phyloP scores from a whole-genome alignment of 2,329 filamentous ascomycete genomes.

The Bisporella sp. region DNA sequence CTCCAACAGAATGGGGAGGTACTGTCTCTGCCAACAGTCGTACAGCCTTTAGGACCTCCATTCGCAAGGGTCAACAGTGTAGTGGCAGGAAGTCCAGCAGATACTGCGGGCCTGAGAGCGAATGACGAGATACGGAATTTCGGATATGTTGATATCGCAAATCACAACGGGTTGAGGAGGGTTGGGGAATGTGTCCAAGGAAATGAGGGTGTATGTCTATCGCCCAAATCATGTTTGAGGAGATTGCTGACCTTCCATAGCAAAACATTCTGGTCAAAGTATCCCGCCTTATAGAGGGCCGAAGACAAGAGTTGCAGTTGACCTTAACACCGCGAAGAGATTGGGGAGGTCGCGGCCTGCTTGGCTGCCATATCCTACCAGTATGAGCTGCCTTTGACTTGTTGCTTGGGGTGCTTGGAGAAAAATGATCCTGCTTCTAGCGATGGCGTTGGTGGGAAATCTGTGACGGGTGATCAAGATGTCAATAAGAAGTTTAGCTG shows the following conservation, averaged over 20 bases:
- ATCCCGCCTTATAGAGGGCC: constrained; percentile 33
- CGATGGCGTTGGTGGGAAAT: no score
- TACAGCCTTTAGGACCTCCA: constrained; percentile 43
- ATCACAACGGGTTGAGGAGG: constrained; percentile 79
- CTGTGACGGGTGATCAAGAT: no score
- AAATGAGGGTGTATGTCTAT: constrained; percentile 66
- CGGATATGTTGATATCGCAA: constrained; percentile 74
- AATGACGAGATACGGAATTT: constrained; percentile 82
- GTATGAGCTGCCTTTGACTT: constrained; percentile 40
- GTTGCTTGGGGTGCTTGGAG: no score
- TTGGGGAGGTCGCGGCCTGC: constrained; percentile 84
- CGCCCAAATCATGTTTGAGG: neutral
- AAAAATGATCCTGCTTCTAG: no score
- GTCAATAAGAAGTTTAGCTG: no score
- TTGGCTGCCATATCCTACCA: constrained; percentile 87
- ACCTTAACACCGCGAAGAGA: constrained; percentile 68
- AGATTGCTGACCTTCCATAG: constrained; percentile 34
- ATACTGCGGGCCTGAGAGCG: constrained; percentile 68
- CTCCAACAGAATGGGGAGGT: constrained; percentile 15
- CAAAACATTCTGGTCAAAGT: constrained; percentile 64
- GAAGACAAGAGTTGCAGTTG: constrained; percentile 54
- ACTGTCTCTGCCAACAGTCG: constrained; percentile 29
- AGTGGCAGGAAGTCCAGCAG: constrained; percentile 70
- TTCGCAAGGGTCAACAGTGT: constrained; percentile 92
- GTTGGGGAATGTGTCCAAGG: constrained; percentile 86